These are phyloP conservation scores for Polysphondylium violaceum DNA, from an alignment of 78 protist species.

Conservation along the genomic window DNA sequence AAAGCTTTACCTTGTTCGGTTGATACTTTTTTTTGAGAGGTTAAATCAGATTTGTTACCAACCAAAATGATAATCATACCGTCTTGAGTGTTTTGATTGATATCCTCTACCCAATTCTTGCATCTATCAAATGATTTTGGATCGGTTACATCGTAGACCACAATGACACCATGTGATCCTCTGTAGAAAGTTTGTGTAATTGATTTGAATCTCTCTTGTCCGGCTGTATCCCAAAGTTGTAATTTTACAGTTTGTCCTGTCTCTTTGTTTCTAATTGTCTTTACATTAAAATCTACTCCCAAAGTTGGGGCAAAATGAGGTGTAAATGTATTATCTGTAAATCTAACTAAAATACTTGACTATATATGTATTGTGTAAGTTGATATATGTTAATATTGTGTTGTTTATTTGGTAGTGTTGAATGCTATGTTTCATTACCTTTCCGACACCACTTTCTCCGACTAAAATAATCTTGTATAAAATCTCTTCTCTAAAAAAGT, in stretches of 20 bases:
- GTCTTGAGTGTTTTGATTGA: slow-evolving; percentile 40
- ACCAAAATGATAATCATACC: slow-evolving; percentile 76
- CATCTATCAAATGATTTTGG: slow-evolving; percentile 69
- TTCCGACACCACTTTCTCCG: slow-evolving; percentile 77
- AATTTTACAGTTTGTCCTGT: slow-evolving; percentile 72
- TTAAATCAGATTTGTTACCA: slow-evolving; percentile 63
- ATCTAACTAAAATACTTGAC: slow-evolving; percentile 61
- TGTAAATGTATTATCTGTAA: slow-evolving; percentile 68
- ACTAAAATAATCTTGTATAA: slow-evolving; percentile 76
- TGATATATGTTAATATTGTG: not conserved
- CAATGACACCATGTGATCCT: slow-evolving; percentile 66
- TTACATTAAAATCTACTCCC: slow-evolving; percentile 74
- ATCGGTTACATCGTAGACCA: slow-evolving; percentile 61
- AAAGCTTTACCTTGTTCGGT: slow-evolving; percentile 63
- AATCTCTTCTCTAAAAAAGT: slow-evolving; percentile 36
- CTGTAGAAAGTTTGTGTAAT: slow-evolving; percentile 86
- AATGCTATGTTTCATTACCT: not conserved
- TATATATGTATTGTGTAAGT: not conserved
- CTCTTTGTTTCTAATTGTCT: slow-evolving; percentile 70
- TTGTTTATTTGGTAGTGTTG: not conserved
- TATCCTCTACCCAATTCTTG: slow-evolving; percentile 59
- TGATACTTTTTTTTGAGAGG: slow-evolving; percentile 48
- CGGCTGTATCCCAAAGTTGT: slow-evolving; percentile 88
- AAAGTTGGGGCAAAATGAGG: slow-evolving; percentile 70
- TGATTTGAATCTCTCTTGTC: slow-evolving; percentile 90